Evolutionary conservation across 2,329 filamentous ascomycete species (phyloP).

Genomic region (Mycosphaerelloides madeirae): DNA sequence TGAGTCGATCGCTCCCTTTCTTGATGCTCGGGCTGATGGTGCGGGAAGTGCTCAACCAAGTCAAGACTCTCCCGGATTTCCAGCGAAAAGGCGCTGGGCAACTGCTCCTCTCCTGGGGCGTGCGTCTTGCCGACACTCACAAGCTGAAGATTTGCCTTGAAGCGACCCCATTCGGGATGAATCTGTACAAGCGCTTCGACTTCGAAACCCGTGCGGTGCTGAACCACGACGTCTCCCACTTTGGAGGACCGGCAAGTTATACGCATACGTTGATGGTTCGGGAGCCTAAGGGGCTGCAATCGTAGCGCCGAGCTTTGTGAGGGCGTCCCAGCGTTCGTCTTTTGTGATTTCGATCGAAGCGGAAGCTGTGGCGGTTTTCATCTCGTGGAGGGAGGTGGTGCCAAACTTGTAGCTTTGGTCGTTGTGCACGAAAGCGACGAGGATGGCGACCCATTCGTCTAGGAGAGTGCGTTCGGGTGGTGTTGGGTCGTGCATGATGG

Average conservation of each 20-base stretch:
- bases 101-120: slow-evolving; percentile 1
- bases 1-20: too few relatives aligned
- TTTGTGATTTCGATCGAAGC: background rate
- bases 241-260: background rate
- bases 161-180: background rate
- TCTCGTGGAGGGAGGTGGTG: slow-evolving; percentile 1
- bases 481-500: slow-evolving; percentile 4
- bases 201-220: background rate
- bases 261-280: slow-evolving; percentile 2
- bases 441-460: slow-evolving; percentile 5
- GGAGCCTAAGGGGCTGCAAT: background rate
- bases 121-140: background rate
- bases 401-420: slow-evolving; percentile 1
- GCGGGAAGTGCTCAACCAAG: background rate
- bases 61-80: background rate
- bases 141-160: background rate
- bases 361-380: slow-evolving; percentile 1
- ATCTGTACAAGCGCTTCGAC: background rate
- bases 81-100: slow-evolving; percentile 1
- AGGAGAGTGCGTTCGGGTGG: background rate
- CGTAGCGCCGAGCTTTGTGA: background rate
- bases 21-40: too few relatives aligned
- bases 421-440: slow-evolving; percentile 5
- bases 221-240: slow-evolving; percentile 1
- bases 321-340: slow-evolving; percentile 3